These are phyloP conservation scores for Jatropha podagrica DNA, from an alignment of 441 rosid species.

Conservation along the genomic window DNA sequence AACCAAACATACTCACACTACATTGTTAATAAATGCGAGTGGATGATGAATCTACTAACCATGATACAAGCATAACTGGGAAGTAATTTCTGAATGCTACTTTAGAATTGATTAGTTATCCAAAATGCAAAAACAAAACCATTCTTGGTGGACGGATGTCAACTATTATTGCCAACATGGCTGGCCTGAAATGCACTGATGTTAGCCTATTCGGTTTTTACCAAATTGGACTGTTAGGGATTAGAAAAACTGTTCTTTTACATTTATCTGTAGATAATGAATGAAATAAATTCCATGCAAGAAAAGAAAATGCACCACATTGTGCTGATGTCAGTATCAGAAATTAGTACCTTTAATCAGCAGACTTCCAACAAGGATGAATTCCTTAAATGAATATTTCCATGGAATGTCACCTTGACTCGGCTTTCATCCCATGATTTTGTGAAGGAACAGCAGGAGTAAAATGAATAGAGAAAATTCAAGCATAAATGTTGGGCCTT, in stretches of 20 bases:
- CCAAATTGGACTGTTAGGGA: too few relatives aligned
- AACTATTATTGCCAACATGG: neutral
- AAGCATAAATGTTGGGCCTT: conserved; percentile 53
- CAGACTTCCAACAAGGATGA: neutral
- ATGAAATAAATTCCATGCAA: neutral
- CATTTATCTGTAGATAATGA: neutral
- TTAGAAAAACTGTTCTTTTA: too few relatives aligned
- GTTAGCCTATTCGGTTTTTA: too few relatives aligned
- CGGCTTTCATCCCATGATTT: conserved; percentile 37
- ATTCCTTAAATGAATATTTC: neutral
- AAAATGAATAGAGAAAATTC: conserved; percentile 55
- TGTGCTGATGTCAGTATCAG: neutral
- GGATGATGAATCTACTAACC: too few relatives aligned
- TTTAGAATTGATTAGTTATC: neutral
- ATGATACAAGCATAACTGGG: too few relatives aligned
- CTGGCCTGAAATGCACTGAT: neutral
- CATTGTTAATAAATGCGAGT: neutral
- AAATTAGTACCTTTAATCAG: conserved; percentile 17
- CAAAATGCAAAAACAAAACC: neutral
- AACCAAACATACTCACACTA: neutral
- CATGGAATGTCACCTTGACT: conserved; percentile 2
- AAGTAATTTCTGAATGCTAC: neutral
- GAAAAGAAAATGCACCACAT: neutral
- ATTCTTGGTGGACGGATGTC: neutral
- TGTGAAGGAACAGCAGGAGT: conserved; percentile 57